Conservation (phyloP, 2,329 filamentous ascomycete genomes). For the Cladorrhinum sp. region DNA sequence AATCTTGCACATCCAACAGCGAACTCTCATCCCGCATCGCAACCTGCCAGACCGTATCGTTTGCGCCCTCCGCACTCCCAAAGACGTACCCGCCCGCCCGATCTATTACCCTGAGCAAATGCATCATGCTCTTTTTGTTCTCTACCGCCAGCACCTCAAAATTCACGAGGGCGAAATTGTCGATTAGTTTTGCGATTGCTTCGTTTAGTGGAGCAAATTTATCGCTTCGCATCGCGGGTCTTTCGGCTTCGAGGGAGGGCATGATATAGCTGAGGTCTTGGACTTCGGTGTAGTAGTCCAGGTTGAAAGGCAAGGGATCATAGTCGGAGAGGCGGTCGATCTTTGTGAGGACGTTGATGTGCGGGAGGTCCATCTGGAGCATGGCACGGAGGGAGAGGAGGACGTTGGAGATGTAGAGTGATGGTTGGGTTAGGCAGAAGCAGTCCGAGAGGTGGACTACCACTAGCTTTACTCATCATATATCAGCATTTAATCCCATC, state of each 20-base stretch:
- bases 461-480: constrained; percentile 64
- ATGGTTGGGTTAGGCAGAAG: constrained; percentile 88
- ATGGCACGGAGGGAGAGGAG: constrained; percentile 91
- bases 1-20: constrained; percentile 77
- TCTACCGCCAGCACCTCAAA: constrained; percentile 95
- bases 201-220: constrained; percentile 85
- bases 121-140: constrained; percentile 96
- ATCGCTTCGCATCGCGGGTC: constrained; percentile 61
- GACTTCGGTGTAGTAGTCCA: constrained; percentile 96
- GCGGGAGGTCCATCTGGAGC: constrained; percentile 96
- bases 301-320: constrained; percentile 84
- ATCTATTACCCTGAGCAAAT: constrained; percentile 82
- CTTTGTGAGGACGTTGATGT: constrained; percentile 94
- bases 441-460: constrained; percentile 92
- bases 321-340: constrained; percentile 91
- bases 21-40: constrained; percentile 77
- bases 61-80: constrained; percentile 83
- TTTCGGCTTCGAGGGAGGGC: constrained; percentile 75
- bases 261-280: constrained; percentile 86
- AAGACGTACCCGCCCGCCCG: constrained; percentile 91
- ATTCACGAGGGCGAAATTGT: constrained; percentile 82
- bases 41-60: constrained; percentile 96
- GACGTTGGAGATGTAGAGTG: constrained; percentile 90
- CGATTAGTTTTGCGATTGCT: constrained; percentile 81
- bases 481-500: background rate